phyloP scores from a whole-genome alignment of 2,329 filamentous ascomycete genomes.

The Teratosphaeria pseudoeucalypti region DNA sequence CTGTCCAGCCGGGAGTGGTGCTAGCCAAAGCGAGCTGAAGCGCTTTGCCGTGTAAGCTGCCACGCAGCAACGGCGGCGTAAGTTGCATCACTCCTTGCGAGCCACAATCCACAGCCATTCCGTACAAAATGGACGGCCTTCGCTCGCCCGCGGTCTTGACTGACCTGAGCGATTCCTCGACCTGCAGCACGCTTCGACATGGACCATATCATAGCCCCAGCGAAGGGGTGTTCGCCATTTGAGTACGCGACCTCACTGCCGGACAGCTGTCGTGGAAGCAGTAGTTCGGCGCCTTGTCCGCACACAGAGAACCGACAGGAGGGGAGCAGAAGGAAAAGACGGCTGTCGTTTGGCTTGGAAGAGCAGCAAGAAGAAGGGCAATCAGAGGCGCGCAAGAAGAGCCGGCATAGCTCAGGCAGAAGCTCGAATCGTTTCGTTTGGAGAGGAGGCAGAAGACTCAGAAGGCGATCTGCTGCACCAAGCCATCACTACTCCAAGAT shows the following conservation, averaged over 20 bases:
- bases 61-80: neutral
- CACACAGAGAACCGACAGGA: neutral
- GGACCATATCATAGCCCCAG: slow-evolving; percentile 41
- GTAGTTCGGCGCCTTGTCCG: neutral
- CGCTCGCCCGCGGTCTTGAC: neutral
- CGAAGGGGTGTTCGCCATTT: slow-evolving; percentile 40
- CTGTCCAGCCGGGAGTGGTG: neutral
- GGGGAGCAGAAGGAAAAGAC: neutral
- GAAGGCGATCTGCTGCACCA: neutral
- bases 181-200: neutral
- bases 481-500: slow-evolving; percentile 29
- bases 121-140: neutral
- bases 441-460: neutral
- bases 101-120: neutral
- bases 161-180: neutral
- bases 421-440: neutral
- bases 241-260: slow-evolving; percentile 18
- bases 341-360: neutral
- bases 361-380: neutral
- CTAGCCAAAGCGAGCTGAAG: neutral
- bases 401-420: neutral
- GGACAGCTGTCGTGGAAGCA: slow-evolving; percentile 6
- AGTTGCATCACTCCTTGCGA: neutral
- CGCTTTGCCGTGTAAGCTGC: neutral
- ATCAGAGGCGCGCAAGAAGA: neutral